Conservation (phyloP, 2,329 filamentous ascomycete species). For the Exophiala aquamarina region DNA sequence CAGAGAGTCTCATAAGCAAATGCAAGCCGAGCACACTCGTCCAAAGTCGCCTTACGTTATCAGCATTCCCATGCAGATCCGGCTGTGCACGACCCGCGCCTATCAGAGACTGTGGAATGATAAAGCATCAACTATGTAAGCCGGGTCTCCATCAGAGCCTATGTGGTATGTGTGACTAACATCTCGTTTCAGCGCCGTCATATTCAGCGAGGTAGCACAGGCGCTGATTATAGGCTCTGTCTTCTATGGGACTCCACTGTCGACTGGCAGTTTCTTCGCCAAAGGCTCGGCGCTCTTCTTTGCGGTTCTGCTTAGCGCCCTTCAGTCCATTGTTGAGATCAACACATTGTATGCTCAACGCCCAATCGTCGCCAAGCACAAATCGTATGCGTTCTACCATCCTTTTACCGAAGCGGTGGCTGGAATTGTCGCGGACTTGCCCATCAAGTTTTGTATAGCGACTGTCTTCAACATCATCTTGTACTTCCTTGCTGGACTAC, state of each 20-base stretch:
- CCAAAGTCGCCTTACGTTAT: constrained; percentile 58
- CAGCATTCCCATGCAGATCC: constrained; percentile 56
- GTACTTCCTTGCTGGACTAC: constrained; percentile 65
- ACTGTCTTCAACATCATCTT: constrained; percentile 58
- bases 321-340: constrained; percentile 68
- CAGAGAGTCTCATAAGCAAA: constrained; percentile 50
- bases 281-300: constrained; percentile 67
- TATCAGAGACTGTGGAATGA: constrained; percentile 68
- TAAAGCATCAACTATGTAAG: constrained; percentile 53
- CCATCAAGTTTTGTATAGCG: constrained; percentile 60
- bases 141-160: too few species aligned
- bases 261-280: constrained; percentile 60
- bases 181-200: constrained; percentile 41
- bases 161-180: constrained; percentile 40
- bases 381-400: constrained; percentile 58
- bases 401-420: constrained; percentile 49
- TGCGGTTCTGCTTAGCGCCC: constrained; percentile 59
- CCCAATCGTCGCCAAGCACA: constrained; percentile 61
- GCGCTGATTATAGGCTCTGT: constrained; percentile 63
- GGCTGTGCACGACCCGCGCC: constrained; percentile 56
- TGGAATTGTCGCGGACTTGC: constrained; percentile 51
- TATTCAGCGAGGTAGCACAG: constrained; percentile 62
- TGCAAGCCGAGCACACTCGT: constrained; percentile 52
- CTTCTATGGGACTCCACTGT: constrained; percentile 63
- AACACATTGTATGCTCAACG: constrained; percentile 63